Base-by-base conservation (phyloP, 257 asterid genomes). In the Solanum clarkiae region DNA sequence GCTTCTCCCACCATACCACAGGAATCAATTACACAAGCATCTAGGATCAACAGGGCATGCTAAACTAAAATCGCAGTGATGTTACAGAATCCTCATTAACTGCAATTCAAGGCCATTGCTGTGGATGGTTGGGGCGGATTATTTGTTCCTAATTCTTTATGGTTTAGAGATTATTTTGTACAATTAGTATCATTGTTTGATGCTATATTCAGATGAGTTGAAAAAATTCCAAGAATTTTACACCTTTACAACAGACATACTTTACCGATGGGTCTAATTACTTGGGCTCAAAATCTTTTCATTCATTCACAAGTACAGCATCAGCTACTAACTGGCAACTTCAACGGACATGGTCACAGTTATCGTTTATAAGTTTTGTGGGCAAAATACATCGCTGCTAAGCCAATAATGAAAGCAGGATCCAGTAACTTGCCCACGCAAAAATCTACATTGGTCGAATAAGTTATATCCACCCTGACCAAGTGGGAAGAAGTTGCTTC, bases 11-110 rank as follows among this genome's bases (percentile, higher is more conserved):
- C 68, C 62, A 69, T 94, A 95, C 80, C 68, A 75, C 94, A 96
- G 98, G 98, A 94, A 87, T 89, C 93, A 88, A 84, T 89, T 96
- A 86, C 97, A 94, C 84, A 89, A 90, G 89, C 99, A 96, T 92
- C 87, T 96, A 88, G 97, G 92, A 51, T 97, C 93, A 20, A 91
- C 98, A 5, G 98, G 95, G 40, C 99, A 94, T 54, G 96, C 99
- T n/a, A 59, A 90, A n/a, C 66, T 93, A 69, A 96, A 82, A 88
- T 89, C 87, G 26, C 89, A 91, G 86, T 92, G 92, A 92, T 81
- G 16, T 85, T 57, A 32, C 24, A 36, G 15, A 69, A 40, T 36
- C 79, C 42, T 69, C 79, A 40, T 40, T 17, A 14, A 36, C 53
- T 17, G 7, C 26, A 69, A 69, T 5, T 77, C 82, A 77, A 77